Percentiles rank a stretch among this genome's conserved stretches.
Conservation (phyloP, 2,329 filamentous ascomycete genomes). For the Kalaharituber pfeilii region DNA sequence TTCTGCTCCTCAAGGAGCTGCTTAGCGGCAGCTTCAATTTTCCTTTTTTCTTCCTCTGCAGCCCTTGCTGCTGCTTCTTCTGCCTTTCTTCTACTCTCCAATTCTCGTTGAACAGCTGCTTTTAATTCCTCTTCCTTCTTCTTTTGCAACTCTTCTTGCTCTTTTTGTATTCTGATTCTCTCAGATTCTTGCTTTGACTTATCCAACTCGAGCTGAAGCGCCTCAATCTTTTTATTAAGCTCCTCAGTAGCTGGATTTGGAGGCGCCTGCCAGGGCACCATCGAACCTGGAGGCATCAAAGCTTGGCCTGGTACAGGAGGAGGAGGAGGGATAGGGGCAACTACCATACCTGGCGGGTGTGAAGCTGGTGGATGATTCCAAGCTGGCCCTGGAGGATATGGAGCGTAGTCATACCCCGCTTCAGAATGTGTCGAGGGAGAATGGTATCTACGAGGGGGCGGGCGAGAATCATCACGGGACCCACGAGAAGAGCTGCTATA, state of each 20-base stretch:
- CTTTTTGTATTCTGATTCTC: not conserved
- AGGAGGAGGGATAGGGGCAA: not conserved
- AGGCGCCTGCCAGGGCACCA: not conserved
- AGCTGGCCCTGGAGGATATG: not conserved
- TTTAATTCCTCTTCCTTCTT: not conserved
- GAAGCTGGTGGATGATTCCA: not conserved
- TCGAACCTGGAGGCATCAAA: not conserved
- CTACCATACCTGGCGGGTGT: not conserved
- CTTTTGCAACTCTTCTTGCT: not conserved
- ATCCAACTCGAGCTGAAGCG: not conserved
- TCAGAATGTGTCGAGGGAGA: not conserved
- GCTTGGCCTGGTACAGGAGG: not conserved
- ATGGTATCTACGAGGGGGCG: not conserved
- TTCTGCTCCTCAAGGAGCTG: slow-evolving; percentile 30
- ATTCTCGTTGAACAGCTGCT: not conserved
- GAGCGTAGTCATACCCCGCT: not conserved
- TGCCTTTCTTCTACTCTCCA: not conserved
- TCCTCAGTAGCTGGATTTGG: not conserved
- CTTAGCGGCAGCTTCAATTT: slow-evolving; percentile 10
- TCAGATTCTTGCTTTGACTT: not conserved
- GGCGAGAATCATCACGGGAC: not conserved
- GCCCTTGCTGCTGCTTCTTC: not conserved
- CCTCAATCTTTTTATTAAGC: not conserved
- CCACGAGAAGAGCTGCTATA: not conserved
- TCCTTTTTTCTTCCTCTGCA: not conserved